Conservation (phyloP, 768 basidiomycete species). For the Kwoniella sp. region DNA sequence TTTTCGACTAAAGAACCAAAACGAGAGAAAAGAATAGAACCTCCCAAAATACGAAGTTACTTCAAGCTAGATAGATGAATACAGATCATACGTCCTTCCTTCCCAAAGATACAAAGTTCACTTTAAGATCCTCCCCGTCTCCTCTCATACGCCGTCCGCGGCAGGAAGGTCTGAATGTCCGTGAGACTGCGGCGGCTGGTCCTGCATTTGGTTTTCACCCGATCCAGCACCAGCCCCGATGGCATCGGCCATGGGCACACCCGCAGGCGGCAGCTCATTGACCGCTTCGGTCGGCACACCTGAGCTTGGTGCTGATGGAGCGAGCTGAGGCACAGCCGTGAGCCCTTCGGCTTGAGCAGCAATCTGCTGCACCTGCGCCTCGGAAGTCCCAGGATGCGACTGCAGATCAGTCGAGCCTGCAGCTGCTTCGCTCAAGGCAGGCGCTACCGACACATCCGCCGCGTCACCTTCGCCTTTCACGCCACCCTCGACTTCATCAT, state of each 20-base stretch:
- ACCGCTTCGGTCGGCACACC: constrained; percentile 34
- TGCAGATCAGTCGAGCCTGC: constrained; percentile 7
- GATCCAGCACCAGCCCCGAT: background rate
- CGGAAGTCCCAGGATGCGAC: background rate
- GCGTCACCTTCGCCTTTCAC: background rate
- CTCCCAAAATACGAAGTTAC: too few relatives aligned
- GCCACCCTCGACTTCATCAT: background rate
- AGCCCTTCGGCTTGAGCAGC: constrained; percentile 20
- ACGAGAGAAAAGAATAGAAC: too few relatives aligned
- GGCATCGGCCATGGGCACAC: constrained; percentile 12
- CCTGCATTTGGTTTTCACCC: background rate
- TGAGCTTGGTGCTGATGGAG: constrained; percentile 4
- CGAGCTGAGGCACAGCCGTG: constrained; percentile 9
- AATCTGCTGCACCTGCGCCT: constrained; percentile 8
- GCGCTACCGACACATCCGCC: constrained; percentile 25
- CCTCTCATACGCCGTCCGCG: background rate
- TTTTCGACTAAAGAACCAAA: too few relatives aligned
- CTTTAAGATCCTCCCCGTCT: background rate
- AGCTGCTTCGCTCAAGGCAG: constrained; percentile 23
- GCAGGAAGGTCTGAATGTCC: background rate
- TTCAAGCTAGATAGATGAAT: background rate
- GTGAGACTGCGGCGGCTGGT: background rate
- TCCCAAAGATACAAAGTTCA: background rate
- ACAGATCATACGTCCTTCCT: background rate
- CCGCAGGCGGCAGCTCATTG: constrained; percentile 29